These are phyloP conservation scores for Carex kokanica DNA, from an alignment of 176 grass and related monocot genomes.

Conservation along the genomic window DNA sequence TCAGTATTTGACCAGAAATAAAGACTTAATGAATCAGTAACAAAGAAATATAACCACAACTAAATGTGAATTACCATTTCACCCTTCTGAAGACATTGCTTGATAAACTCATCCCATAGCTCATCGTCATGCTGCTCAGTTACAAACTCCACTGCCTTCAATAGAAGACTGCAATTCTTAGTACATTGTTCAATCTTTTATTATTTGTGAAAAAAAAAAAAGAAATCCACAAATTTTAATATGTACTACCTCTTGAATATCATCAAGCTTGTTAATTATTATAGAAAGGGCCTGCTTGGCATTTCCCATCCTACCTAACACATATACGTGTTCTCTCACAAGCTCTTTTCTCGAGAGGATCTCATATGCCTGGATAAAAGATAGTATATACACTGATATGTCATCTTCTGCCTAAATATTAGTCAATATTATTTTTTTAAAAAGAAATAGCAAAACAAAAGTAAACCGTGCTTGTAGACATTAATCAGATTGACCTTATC, in stretches of 20 bases:
- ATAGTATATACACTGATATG: constrained; percentile 1
- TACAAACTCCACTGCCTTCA: constrained; percentile 97
- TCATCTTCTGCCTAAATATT: constrained; percentile 23
- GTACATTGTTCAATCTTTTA: constrained; percentile 21
- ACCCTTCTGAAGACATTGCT: constrained; percentile 76
- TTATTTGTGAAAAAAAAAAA: not conserved
- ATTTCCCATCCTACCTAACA: constrained; percentile 97
- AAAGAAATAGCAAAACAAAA: not conserved
- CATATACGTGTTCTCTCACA: constrained; percentile 80
- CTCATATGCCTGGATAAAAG: constrained; percentile 85
- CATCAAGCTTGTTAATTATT: constrained; percentile 90
- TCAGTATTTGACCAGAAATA: not conserved
- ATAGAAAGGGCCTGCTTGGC: constrained; percentile 88
- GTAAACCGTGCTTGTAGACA: not conserved
- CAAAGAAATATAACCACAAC: constrained; percentile 24
- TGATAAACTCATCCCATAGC: constrained; percentile 91
- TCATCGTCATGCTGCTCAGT: constrained; percentile 91
- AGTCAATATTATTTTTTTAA: not conserved
- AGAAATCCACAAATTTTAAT: constrained; percentile 3
- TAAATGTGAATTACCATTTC: constrained; percentile 67
- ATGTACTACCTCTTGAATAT: constrained; percentile 72
- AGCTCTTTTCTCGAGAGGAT: constrained; percentile 63
- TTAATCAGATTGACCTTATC: constrained; percentile 57
- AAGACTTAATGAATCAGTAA: not conserved
- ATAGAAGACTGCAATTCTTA: not conserved